Evolutionary conservation across 2,329 filamentous ascomycete species (phyloP), one percentile per base, ranked within the genome.

Genomic region (Ophiostoma fasciatum): DNA sequence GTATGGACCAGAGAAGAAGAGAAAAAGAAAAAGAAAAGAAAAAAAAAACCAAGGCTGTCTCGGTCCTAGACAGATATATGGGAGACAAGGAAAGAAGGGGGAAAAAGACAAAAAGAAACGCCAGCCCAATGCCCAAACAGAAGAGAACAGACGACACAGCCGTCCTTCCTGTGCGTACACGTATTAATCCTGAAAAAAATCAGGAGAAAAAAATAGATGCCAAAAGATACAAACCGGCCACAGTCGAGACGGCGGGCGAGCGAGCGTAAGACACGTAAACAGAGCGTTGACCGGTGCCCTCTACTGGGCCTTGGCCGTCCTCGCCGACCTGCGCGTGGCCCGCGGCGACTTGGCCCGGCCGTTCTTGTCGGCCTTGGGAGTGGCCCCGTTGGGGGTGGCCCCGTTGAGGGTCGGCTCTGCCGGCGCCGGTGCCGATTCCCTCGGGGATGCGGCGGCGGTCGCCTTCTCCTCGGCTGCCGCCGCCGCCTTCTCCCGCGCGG

Each of bases 271-370:
- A n/a, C n/a, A n/a, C n/a, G n/a, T n/a, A 25, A 13, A 13, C 7
- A 13, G 13, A 25, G 9, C 9, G 22, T 11, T 8, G 9, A 23
- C 22, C 22, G 22, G 23, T 13, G 23, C 23, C 6, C 4, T 17
- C 19, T 8, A 5, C 27, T 36, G 33, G n/a, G 38, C 27, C 34
- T 33, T 36, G 22, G 21, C 22, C 18, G 34, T 20, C 34, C 33
- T 36, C 30, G 37, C 8, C 32, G 27, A 28, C n/a, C n/a, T n/a
- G n/a, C n/a, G n/a, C n/a, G n/a, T n/a, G n/a, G n/a, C n/a, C n/a
- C n/a, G n/a, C n/a, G n/a, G n/a, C n/a, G n/a, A n/a, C n/a, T n/a
- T n/a, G n/a, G n/a, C n/a, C n/a, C n/a, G 26, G 33, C 27, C 36
- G 23, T 34, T 33, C 29, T 30, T 22, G 28, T 17, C 5, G 37